Base-by-base conservation (phyloP, 139 green algal species). In the Chlorokybus atmophyticus region DNA sequence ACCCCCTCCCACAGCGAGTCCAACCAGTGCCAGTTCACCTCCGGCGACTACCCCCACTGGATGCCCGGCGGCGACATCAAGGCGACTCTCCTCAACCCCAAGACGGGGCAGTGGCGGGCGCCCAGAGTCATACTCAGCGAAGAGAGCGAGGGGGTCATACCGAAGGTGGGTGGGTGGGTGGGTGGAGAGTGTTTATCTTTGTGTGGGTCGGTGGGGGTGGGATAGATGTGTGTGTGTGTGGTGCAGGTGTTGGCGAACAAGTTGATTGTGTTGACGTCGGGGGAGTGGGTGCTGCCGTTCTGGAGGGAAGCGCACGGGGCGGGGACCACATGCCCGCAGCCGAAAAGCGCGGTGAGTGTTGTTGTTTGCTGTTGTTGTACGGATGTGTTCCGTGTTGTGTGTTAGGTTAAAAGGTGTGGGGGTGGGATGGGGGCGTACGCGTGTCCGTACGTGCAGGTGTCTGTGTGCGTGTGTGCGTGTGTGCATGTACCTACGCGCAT, bases 181-280 rank as follows among this genome's bases (percentile, higher is more conserved):
- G n/a, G n/a, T n/a, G n/a, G n/a, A n/a, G n/a, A n/a, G n/a, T n/a
- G n/a, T n/a, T n/a, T n/a, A n/a, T n/a, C n/a, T n/a, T n/a, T n/a
- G n/a, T n/a, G n/a, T n/a, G n/a, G n/a, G n/a, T n/a, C n/a, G n/a
- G n/a, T n/a, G n/a, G n/a, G n/a, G n/a, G n/a, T n/a, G n/a, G n/a
- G n/a, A n/a, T n/a, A n/a, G n/a, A n/a, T n/a, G n/a, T n/a, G n/a
- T n/a, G n/a, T n/a, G n/a, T n/a, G n/a, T n/a, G n/a, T n/a, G n/a
- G n/a, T n/a, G n/a, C n/a, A n/a, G n/a, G n/a, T n/a, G 30, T 52
- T 60, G 8, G 53, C 53, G 19, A 60, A 60, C 29, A 58, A 57
- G 30, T 17, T 60, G 17, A 23, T 52, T 17, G 53, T 60, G 32
- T 14, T 57, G 10, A 27, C 30, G 14, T 29, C 53, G 14, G 53